Evolutionary conservation across 2,329 filamentous ascomycete species (phyloP).

Genomic region (Parasarocladium wereldwijsianum): DNA sequence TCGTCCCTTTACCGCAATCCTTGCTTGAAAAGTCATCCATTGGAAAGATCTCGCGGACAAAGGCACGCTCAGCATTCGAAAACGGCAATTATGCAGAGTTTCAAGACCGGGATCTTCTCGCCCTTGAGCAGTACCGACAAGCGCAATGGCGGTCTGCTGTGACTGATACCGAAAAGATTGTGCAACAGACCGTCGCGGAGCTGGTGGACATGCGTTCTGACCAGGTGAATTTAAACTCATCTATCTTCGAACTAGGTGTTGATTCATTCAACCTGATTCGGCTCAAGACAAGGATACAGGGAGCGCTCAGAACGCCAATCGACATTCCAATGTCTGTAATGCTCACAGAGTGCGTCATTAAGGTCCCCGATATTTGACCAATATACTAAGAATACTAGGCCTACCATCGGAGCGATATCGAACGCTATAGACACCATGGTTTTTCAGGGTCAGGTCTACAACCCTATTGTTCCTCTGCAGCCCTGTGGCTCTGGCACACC

Average conservation of each 20-base stretch:
- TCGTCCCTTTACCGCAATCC: slow-evolving; percentile 5
- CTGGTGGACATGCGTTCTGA: slow-evolving; percentile 6
- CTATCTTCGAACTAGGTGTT: slow-evolving; percentile 18
- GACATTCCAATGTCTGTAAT: slow-evolving; percentile 18
- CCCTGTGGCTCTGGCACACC: slow-evolving; percentile 17
- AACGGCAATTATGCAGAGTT: slow-evolving; percentile 12
- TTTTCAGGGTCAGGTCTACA: slow-evolving; percentile 8
- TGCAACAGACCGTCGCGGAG: slow-evolving; percentile 9
- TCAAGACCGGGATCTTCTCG: slow-evolving; percentile 5
- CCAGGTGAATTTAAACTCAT: slow-evolving; percentile 11
- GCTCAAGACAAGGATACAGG: slow-evolving; percentile 20
- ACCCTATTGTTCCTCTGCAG: slow-evolving; percentile 21
- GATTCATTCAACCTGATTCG: slow-evolving; percentile 25
- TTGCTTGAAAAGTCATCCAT: slow-evolving; percentile 15
- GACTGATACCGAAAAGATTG: slow-evolving; percentile 8
- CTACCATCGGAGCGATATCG: not conserved
- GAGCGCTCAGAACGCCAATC: slow-evolving; percentile 9
- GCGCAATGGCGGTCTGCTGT: slow-evolving; percentile 8
- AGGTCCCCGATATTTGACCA: not conserved
- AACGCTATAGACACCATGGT: not conserved
- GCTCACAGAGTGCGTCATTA: slow-evolving; percentile 19
- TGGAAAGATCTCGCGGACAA: slow-evolving; percentile 24
- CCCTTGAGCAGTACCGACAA: slow-evolving; percentile 8
- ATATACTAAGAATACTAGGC: not conserved
- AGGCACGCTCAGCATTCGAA: slow-evolving; percentile 20